These are phyloP conservation scores for Begonia peltatifolia DNA, from an alignment of 306 rosid species.

Conservation along the genomic window DNA sequence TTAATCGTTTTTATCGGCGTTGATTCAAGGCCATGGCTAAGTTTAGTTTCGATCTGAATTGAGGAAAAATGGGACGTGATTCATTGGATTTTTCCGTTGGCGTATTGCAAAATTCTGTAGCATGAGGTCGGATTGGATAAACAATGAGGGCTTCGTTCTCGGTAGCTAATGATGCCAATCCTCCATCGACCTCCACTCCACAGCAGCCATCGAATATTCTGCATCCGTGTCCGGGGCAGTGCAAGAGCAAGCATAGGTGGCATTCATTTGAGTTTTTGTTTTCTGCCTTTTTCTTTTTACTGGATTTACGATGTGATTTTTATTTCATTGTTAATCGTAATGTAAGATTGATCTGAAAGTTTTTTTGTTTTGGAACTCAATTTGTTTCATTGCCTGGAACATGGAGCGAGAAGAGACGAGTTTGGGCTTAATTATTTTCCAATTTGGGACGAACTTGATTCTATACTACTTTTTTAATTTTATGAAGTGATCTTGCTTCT, in stretches of 20 bases:
- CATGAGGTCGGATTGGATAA: slow-evolving; percentile 5
- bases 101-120: background rate
- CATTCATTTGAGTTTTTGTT: background rate
- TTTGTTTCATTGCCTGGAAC: too few relatives aligned
- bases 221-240: slow-evolving; percentile 2
- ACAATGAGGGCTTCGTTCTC: slow-evolving; percentile 11
- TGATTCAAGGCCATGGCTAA: background rate
- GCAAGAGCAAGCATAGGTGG: slow-evolving; percentile 7
- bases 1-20: too few relatives aligned
- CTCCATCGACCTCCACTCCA: slow-evolving; percentile 14
- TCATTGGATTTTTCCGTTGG: too few relatives aligned
- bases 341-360: too few relatives aligned
- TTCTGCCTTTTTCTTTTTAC: background rate
- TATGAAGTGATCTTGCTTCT: too few relatives aligned
- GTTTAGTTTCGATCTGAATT: background rate
- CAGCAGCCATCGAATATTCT: slow-evolving; percentile 7
- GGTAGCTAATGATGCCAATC: slow-evolving; percentile 9
- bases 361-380: too few relatives aligned
- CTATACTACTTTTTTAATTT: too few relatives aligned
- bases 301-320: background rate
- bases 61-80: background rate
- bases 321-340: too few relatives aligned
- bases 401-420: too few relatives aligned
- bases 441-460: too few relatives aligned
- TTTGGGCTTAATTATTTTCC: too few relatives aligned